Base-by-base conservation (phyloP, 805 yeast species). In the Clavispora carvajalis region DNA sequence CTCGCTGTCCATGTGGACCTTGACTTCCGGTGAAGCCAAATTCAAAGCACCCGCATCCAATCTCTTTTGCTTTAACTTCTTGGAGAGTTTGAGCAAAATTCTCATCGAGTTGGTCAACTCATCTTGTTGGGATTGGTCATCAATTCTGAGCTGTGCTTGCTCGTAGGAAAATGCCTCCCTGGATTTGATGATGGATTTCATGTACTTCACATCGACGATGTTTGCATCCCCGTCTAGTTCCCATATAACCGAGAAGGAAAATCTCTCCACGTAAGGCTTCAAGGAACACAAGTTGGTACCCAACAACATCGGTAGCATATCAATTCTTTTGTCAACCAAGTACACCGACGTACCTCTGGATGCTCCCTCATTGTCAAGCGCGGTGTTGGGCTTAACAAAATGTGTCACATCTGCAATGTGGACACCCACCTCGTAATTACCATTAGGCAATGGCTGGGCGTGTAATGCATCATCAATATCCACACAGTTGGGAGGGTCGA, bases 361-460 rank as follows among this genome's bases (percentile, higher is more conserved):
- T 0, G 98, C 95, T 63, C 97, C 99, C 65, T 93, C 99, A 34
- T 79, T 83, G 59, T 93, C 99, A 44, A 93, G 71, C 0, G 98
- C 82, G 3, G 96, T 88, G 47, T 82, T 84, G 0, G 99, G 83
- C 62, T 89, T 88, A 34, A 93, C 99, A 57, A 93, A 93, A 65
- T 93, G 95, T 1, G 98, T 87, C 22, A 93, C 99, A 65, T 93
- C 99, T 8, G 99, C 99, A 68, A 93, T 93, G 58, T 93, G 99
- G 22, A 93, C 99, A 57, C 99, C 99, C 41, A 93, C 95, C 60
- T 93, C 96, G 70, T 77, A 89, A 59, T 91, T 87, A 0, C 99
- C 99, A 60, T 93, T 93, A 1, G 95, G 89, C 37, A 93, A 72
- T 39, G 60, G 59, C 47, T 75, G 69, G 0, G 98, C 98, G 58